Base-by-base conservation (phyloP, 768 basidiomycete species). In the Austroboletus eburneus region DNA sequence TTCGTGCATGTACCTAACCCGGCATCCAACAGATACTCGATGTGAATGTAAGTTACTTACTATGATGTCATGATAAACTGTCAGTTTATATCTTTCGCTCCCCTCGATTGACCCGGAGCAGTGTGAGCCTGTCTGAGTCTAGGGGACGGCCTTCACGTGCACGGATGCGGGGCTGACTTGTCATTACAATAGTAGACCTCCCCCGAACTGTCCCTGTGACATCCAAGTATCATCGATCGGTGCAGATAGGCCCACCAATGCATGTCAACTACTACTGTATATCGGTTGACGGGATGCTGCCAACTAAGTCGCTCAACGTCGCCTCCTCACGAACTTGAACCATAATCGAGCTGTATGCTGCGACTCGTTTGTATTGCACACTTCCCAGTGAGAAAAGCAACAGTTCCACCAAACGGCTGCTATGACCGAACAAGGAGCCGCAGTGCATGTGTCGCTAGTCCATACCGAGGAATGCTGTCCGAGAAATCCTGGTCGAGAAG, bases 41-140 rank as follows among this genome's bases (percentile, higher is more conserved):
- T n/a, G n/a, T n/a, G n/a, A n/a, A n/a, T n/a, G n/a, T n/a, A n/a
- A n/a, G n/a, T n/a, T n/a, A n/a, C n/a, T n/a, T n/a, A n/a, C n/a
- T n/a, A n/a, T n/a, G n/a, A n/a, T n/a, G n/a, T n/a, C n/a, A n/a
- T n/a, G n/a, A n/a, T n/a, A n/a, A n/a, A n/a, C n/a, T n/a, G n/a
- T n/a, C n/a, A n/a, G n/a, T n/a, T n/a, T n/a, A n/a, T n/a, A n/a
- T n/a, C n/a, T n/a, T n/a, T n/a, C n/a, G n/a, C n/a, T n/a, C n/a
- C n/a, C n/a, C n/a, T n/a, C n/a, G n/a, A n/a, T n/a, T n/a, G n/a
- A n/a, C n/a, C n/a, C n/a, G n/a, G n/a, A n/a, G 54, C 62, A 12
- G 62, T 66, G 38, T 57, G 66, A 9, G 44, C 51, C 20, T 66
- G 62, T 21, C 20, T 63, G 17, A 16, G 41, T 16, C 38, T 66